Base-by-base conservation (phyloP, 2,329 filamentous ascomycete genomes). In the Metarhizium sp. region DNA sequence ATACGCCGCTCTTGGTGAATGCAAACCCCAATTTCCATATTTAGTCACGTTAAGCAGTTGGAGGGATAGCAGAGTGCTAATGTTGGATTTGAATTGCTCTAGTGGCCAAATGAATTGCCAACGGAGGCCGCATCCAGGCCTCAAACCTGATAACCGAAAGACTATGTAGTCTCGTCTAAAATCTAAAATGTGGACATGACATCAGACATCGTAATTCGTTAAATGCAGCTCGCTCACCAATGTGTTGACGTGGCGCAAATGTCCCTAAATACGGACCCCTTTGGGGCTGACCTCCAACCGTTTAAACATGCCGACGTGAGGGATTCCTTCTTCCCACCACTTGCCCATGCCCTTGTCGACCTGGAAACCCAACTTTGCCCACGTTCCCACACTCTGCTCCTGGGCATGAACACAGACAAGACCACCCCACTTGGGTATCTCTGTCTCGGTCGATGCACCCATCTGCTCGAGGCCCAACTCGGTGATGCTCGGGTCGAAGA, bases 301-400 rank as follows among this genome's bases (percentile, higher is more conserved):
- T 60, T 70, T 64, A 60, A 81, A 95, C 91, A 96, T 95, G 57
- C 88, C 91, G 18, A 95, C 78, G 74, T 96, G 90, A 60, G 81
- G 76, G 54, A 96, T 92, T 4, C 87, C 89, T 65, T 94, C 90
- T 69, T 96, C 91, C 59, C 78, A 76, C 90, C 91, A 96, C 36
- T 69, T 77, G 1, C 89, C 88, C 80, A 92, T 82, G 10, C 71
- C 75, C 64, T 87, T 78, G 69, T 96, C 91, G 10, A 81, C 74
- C 59, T 75, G 71, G 68, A 96, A 96, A 0, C 90, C 91, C 70
- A 86, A 80, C 64, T 76, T 80, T 64, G 74, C 72, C 83, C 91
- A 97, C 61, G 85, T 75, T 32, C 71, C 72, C 60, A 83, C 77
- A 14, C 87, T 82, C 36, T 75, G 69, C 55, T 79, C 78, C 73